Conservation (phyloP, 75 land plant genomes). For the Cunninghamia lanceolata region DNA sequence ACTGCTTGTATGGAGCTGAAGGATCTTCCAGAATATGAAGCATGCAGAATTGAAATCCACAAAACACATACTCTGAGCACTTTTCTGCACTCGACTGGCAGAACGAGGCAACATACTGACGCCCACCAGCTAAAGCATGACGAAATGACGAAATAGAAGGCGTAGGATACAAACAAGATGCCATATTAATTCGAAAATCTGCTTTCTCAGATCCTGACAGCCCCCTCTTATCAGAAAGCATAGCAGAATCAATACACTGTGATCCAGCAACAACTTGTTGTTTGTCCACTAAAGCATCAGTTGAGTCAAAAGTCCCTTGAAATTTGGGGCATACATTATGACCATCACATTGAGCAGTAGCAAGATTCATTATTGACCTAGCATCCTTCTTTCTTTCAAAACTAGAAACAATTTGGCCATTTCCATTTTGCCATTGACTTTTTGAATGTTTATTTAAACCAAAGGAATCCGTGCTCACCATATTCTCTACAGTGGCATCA, state of each 20-base stretch:
- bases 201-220: background rate
- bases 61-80: conserved; percentile 20
- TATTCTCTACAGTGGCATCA: background rate
- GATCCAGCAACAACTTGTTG: background rate
- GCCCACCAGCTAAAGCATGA: background rate
- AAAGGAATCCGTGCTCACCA: background rate
- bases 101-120: conserved; percentile 10
- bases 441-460: background rate
- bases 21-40: conserved; percentile 29
- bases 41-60: conserved; percentile 25
- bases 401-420: background rate
- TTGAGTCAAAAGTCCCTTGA: background rate
- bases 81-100: conserved; percentile 17
- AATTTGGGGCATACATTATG: background rate
- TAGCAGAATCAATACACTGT: background rate
- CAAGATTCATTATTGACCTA: background rate
- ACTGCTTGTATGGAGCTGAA: conserved; percentile 32
- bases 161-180: background rate
- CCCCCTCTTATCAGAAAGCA: background rate
- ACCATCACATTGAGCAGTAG: background rate
- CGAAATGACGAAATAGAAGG: background rate
- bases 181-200: background rate
- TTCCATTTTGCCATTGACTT: background rate
- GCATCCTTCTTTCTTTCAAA: background rate
- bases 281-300: background rate